These are phyloP conservation scores for Phaeotremella fagi DNA, from an alignment of 768 basidiomycete genomes.

Conservation along the genomic window DNA sequence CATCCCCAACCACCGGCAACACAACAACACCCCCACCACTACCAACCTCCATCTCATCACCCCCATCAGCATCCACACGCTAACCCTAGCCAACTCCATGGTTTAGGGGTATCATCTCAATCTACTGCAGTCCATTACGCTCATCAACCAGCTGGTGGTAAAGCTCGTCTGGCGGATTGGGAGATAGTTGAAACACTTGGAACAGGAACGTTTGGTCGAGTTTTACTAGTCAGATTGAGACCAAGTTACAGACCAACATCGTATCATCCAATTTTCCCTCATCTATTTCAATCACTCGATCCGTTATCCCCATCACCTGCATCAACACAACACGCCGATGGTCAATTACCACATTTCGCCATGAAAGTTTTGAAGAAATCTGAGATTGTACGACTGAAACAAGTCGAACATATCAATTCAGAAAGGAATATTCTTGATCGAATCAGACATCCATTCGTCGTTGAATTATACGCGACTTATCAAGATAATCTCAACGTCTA, in stretches of 20 bases:
- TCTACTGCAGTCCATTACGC: background rate
- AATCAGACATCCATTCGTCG: constrained; percentile 90
- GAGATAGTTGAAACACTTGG: constrained; percentile 60
- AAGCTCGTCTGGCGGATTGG: constrained; percentile 43
- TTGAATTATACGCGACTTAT: constrained; percentile 63
- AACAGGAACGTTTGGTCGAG: constrained; percentile 92
- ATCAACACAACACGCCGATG: constrained; percentile 40
- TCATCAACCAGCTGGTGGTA: background rate
- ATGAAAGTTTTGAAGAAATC: constrained; percentile 49
- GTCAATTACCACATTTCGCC: constrained; percentile 48
- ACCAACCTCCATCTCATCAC: constrained; percentile 2
- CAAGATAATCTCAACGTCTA: constrained; percentile 96
- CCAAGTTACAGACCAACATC: constrained; percentile 41
- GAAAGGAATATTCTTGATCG: constrained; percentile 89
- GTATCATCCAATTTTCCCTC: constrained; percentile 47
- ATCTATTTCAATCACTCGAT: constrained; percentile 37
- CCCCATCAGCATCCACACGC: background rate
- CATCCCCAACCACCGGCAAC: too few species aligned
- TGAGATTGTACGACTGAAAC: constrained; percentile 62
- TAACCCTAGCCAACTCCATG: background rate
- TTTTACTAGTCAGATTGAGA: constrained; percentile 78
- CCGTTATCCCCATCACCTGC: constrained; percentile 35
- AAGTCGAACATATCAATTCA: constrained; percentile 96
- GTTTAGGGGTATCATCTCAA: background rate
- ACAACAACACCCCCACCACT: too few species aligned